Evolutionary conservation across 345 rosid species (phyloP).

Genomic region (Heritiera littoralis): DNA sequence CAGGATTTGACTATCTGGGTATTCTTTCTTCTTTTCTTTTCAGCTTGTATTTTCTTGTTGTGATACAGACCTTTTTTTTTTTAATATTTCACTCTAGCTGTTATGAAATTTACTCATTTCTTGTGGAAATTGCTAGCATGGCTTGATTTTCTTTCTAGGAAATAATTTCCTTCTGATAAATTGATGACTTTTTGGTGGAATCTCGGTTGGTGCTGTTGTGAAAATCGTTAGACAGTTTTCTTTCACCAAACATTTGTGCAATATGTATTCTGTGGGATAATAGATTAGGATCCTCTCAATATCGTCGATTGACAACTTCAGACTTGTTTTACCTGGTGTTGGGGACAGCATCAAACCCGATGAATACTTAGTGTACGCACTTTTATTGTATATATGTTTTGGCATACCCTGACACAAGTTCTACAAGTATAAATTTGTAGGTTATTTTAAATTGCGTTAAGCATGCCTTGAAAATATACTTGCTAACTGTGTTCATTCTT

Average conservation of each 20-base stretch:
- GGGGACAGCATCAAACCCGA: background rate
- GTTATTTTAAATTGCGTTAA: background rate
- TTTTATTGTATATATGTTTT: background rate
- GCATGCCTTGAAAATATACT: background rate
- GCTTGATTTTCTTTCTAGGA: background rate
- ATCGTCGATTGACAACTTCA: background rate
- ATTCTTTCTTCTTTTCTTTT: background rate
- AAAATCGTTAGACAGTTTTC: background rate
- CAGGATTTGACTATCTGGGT: constrained; percentile 16
- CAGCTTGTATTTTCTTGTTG: background rate
- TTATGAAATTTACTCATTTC: background rate
- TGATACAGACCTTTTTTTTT: background rate
- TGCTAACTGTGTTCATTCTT: constrained; percentile 6
- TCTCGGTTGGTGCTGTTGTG: background rate
- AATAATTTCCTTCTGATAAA: background rate
- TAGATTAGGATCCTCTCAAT: background rate
- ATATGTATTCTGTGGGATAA: background rate
- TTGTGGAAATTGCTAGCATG: background rate
- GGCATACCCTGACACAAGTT: background rate
- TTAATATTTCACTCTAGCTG: background rate
- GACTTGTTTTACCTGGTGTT: background rate
- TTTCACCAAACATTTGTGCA: background rate
- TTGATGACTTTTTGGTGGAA: background rate
- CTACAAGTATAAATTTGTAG: background rate
- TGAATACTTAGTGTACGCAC: background rate